Evolutionary conservation across 2,329 filamentous ascomycete genomes (phyloP).

Genomic region (Coniochaeta sp.): DNA sequence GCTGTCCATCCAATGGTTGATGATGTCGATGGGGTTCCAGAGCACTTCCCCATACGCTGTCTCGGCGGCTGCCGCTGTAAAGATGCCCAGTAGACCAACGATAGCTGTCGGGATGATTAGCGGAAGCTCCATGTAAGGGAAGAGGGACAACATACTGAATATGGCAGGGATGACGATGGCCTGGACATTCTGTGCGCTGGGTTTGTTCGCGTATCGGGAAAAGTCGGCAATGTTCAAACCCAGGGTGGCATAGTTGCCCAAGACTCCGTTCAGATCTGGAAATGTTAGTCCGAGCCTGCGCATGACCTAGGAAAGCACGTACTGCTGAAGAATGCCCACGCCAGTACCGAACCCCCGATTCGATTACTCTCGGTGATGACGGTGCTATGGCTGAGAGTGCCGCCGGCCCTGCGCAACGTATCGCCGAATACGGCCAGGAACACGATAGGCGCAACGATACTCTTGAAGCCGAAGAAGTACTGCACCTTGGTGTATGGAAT

Average conservation of each 20-base stretch:
- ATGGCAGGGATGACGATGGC: conserved; percentile 3
- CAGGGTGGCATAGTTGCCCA: conserved; percentile 3
- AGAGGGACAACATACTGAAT: neutral
- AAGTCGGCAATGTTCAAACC: conserved; percentile 4
- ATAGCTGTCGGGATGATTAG: neutral
- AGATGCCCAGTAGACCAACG: conserved; percentile 3
- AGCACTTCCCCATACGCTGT: neutral
- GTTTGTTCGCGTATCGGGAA: conserved; percentile 2
- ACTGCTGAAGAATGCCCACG: conserved; percentile 3
- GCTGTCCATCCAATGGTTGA: conserved; percentile 1
- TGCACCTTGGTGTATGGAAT: conserved; percentile 1
- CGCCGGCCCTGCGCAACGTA: neutral
- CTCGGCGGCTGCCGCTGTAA: conserved; percentile 1
- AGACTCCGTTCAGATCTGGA: conserved; percentile 4
- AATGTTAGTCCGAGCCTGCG: neutral
- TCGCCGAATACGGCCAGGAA: conserved; percentile 1
- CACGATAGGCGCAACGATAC: neutral
- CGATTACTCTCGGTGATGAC: neutral
- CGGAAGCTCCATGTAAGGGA: neutral
- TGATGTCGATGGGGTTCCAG: conserved; percentile 4
- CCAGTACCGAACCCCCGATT: neutral
- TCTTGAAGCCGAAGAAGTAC: conserved; percentile 3
- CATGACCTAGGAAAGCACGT: neutral
- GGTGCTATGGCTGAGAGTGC: neutral
- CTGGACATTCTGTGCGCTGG: conserved; percentile 4